These are phyloP conservation scores for Fusarium goolgardi DNA, from an alignment of 2,329 filamentous ascomycete species.

Conservation along the genomic window DNA sequence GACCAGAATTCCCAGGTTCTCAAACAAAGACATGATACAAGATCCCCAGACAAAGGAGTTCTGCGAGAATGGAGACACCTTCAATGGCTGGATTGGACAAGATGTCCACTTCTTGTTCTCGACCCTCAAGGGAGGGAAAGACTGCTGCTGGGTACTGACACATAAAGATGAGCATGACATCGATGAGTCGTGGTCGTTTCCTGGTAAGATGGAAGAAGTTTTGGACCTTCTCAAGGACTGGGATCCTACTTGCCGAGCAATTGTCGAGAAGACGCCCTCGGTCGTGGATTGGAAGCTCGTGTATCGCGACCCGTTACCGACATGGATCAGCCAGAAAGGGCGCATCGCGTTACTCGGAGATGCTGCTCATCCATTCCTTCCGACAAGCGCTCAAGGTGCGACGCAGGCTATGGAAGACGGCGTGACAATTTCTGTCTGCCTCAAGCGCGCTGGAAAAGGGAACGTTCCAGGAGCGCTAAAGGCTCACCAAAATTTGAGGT, in stretches of 20 bases:
- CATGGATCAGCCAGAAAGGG: slow-evolving; percentile 24
- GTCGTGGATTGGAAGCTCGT: slow-evolving; percentile 37
- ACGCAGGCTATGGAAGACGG: slow-evolving; percentile 41
- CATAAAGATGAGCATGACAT: slow-evolving; percentile 51
- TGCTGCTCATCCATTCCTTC: slow-evolving; percentile 37
- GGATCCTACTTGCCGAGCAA: slow-evolving; percentile 32
- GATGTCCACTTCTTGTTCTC: slow-evolving; percentile 64
- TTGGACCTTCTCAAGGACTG: slow-evolving; percentile 24
- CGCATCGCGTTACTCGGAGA: slow-evolving; percentile 32
- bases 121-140: slow-evolving; percentile 58
- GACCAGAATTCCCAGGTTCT: slow-evolving; percentile 21
- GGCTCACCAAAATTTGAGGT: slow-evolving; percentile 36
- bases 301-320: slow-evolving; percentile 32
- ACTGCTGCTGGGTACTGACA: slow-evolving; percentile 68
- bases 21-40: slow-evolving; percentile 62
- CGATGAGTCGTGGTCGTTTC: slow-evolving; percentile 39
- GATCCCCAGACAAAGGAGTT: slow-evolving; percentile 66
- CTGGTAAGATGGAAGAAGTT: slow-evolving; percentile 36
- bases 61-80: slow-evolving; percentile 67
- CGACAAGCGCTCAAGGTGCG: slow-evolving; percentile 37
- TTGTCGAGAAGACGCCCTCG: slow-evolving; percentile 30
- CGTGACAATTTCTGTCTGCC: slow-evolving; percentile 23
- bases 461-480: slow-evolving; percentile 27
- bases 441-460: slow-evolving; percentile 14
- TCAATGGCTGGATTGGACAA: slow-evolving; percentile 63